Percentiles rank a stretch among this genome's conserved stretches.
Evolutionary conservation across 768 basidiomycete species (phyloP).

Genomic region (Brasilioporus rufonigricans): DNA sequence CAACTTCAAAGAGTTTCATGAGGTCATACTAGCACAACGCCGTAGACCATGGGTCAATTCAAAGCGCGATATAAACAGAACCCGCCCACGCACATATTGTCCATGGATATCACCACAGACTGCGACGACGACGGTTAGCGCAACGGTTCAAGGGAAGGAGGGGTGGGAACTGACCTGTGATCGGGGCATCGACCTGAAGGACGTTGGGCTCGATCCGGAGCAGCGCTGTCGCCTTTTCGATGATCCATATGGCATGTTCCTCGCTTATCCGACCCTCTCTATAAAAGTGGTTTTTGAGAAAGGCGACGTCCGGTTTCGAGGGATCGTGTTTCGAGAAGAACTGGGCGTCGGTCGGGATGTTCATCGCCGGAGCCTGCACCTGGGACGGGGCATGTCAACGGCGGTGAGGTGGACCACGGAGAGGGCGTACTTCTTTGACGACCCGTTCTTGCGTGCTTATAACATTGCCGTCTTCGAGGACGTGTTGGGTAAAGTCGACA

Average conservation of each 20-base stretch:
- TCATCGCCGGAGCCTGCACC: slow-evolving; percentile 98
- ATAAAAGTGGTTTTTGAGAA: slow-evolving; percentile 99
- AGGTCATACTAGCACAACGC: slow-evolving; percentile 66
- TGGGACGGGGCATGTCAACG: slow-evolving; percentile 29
- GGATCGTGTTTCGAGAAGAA: slow-evolving; percentile 86
- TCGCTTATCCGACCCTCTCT: slow-evolving; percentile 92
- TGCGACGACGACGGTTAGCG: slow-evolving; percentile 27
- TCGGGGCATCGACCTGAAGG: slow-evolving; percentile 92
- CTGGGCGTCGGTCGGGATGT: slow-evolving; percentile 86
- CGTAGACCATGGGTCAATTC: slow-evolving; percentile 12
- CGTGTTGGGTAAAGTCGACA: slow-evolving; percentile 90
- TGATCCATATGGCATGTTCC: slow-evolving; percentile 92
- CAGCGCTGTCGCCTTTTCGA: slow-evolving; percentile 83
- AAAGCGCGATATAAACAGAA: slow-evolving; percentile 7
- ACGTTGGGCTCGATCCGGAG: slow-evolving; percentile 86
- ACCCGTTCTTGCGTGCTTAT: slow-evolving; percentile 95
- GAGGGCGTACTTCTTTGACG: slow-evolving; percentile 79
- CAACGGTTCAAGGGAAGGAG: neutral
- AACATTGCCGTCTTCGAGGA: slow-evolving; percentile 87
- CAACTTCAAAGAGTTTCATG: slow-evolving; percentile 95
- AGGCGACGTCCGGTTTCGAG: slow-evolving; percentile 91
- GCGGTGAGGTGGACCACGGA: neutral
- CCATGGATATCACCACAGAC: slow-evolving; percentile 99
- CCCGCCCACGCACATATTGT: slow-evolving; percentile 77
- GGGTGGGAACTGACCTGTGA: slow-evolving; percentile 64